Percentiles rank a stretch among this genome's conserved stretches.
Evolutionary conservation across 2,329 filamentous ascomycete genomes (phyloP).

Genomic region (Trichoderma breve): DNA sequence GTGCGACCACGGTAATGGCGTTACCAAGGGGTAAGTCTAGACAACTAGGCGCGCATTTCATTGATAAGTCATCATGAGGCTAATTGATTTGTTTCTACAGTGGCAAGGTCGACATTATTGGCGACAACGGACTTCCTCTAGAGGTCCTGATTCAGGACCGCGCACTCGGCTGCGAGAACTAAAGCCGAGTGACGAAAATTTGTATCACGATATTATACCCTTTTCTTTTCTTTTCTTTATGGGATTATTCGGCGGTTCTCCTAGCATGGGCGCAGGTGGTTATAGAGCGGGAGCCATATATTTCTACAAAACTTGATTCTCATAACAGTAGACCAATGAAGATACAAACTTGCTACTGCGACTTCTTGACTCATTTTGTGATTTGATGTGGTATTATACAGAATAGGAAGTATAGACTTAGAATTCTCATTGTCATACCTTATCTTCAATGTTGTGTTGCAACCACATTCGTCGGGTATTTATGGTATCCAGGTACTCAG

Average conservation of each 20-base stretch:
- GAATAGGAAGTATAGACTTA: not conserved
- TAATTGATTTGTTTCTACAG: not conserved
- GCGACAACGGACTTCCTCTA: not conserved
- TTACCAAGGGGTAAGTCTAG: not conserved
- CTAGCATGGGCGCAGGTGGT: constrained; percentile 4
- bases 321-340: not conserved
- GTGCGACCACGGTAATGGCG: not conserved
- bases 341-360: not conserved
- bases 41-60: not conserved
- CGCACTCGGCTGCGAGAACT: not conserved
- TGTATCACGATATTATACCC: constrained; percentile 1
- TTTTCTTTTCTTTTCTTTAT: not conserved
- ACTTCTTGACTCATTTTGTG: not conserved
- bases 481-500: too few relatives aligned
- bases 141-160: not conserved
- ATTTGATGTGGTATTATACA: not conserved
- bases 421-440: too few relatives aligned
- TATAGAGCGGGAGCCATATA: constrained; percentile 1
- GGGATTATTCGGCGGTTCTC: constrained; percentile 1
- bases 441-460: too few relatives aligned
- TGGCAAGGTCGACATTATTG: not conserved
- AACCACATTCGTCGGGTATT: too few relatives aligned
- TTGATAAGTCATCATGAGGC: not conserved
- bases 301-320: not conserved
- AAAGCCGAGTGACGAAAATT: not conserved